phyloP scores from a whole-genome alignment of 805 yeast species.

The Metschnikowia lachancei region DNA sequence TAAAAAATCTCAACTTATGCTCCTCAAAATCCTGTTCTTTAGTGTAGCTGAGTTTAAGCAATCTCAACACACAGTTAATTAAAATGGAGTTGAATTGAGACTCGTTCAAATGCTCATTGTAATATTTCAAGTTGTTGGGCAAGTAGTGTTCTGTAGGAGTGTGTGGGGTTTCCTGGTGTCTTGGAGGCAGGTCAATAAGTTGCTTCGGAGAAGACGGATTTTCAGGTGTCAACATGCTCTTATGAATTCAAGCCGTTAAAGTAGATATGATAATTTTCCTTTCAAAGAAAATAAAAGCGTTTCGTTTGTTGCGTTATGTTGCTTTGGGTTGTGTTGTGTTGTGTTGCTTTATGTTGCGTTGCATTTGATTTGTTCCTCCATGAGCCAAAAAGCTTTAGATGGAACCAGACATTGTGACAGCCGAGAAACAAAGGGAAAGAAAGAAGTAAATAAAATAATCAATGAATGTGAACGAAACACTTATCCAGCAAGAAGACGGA shows the following conservation, averaged over 20 bases:
- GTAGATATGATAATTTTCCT: too few species aligned
- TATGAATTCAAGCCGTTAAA: neutral
- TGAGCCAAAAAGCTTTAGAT: constrained; percentile 4
- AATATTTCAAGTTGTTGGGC: constrained; percentile 42
- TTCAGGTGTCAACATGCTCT: constrained; percentile 16
- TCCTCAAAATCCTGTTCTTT: constrained; percentile 14
- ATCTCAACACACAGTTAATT: constrained; percentile 35
- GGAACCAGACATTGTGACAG: constrained; percentile 8
- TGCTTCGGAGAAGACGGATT: constrained; percentile 16
- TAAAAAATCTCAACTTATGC: constrained; percentile 27
- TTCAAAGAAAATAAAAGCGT: neutral
- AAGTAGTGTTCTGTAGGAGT: constrained; percentile 19
- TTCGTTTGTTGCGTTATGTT: neutral
- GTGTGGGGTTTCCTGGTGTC: constrained; percentile 6
- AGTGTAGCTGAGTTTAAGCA: constrained; percentile 33
- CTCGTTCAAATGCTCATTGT: constrained; percentile 39
- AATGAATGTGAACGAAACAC: neutral
- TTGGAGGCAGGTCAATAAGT: constrained; percentile 9
- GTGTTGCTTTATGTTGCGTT: neutral
- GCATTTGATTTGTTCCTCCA: neutral
- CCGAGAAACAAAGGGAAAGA: neutral
- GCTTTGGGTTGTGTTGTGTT: neutral
- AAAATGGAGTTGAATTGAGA: constrained; percentile 40
- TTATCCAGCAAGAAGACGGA: constrained; percentile 11
- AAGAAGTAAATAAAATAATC: neutral